Evolutionary conservation across 2,329 filamentous ascomycete genomes (phyloP).

Genomic region (Aspergillus fumigatus): DNA sequence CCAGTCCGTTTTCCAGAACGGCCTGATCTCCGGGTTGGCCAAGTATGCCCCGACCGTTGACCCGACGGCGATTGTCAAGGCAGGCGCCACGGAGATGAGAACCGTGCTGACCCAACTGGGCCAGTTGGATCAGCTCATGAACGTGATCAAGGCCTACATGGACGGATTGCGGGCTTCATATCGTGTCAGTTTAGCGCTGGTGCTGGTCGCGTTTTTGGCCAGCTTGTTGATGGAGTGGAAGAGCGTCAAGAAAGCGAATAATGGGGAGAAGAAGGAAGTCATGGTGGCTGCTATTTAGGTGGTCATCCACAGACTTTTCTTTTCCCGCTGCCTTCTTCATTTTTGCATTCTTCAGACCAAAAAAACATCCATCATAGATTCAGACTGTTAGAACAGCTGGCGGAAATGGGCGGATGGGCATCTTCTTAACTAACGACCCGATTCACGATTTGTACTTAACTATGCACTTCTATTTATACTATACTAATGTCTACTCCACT

Average conservation of each 20-base stretch:
- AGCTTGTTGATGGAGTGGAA: slow-evolving; percentile 22
- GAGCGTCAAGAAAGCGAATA: slow-evolving; percentile 15
- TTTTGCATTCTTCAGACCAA: neutral
- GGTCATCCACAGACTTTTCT: neutral
- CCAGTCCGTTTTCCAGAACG: slow-evolving; percentile 49
- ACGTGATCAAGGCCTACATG: slow-evolving; percentile 19
- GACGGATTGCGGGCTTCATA: slow-evolving; percentile 16
- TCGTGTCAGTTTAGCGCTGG: slow-evolving; percentile 17
- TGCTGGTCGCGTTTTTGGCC: slow-evolving; percentile 13
- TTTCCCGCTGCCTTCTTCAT: neutral
- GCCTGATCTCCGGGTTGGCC: slow-evolving; percentile 36
- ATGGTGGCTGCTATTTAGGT: neutral
- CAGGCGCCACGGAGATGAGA: slow-evolving; percentile 18
- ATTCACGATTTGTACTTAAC: neutral
- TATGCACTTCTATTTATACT: neutral
- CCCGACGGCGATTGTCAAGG: slow-evolving; percentile 12
- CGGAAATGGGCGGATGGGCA: neutral
- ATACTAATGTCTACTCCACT: neutral
- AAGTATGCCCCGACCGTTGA: neutral
- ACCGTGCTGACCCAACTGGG: slow-evolving; percentile 6
- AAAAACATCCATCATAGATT: neutral
- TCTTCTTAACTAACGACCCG: neutral
- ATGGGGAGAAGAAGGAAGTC: neutral
- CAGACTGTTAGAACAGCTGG: neutral
- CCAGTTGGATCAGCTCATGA: slow-evolving; percentile 11